A percentile compares a stretch with the other conserved stretches of the same genome.
phyloP scores from a whole-genome alignment of 164 flowering plant species.

The Dillenia turbinata region DNA sequence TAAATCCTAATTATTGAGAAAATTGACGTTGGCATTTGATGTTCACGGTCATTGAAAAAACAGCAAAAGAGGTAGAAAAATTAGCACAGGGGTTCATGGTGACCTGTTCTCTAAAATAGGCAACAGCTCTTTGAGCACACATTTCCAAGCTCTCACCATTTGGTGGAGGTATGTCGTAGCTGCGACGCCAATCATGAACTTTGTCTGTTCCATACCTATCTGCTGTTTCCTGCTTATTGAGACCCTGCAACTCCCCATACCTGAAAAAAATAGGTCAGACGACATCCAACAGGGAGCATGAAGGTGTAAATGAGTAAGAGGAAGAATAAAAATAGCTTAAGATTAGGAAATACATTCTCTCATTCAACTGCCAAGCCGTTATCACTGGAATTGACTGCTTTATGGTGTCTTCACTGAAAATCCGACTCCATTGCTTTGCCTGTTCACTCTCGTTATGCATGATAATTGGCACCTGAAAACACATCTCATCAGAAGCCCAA shows the following conservation, averaged over 20 bases:
- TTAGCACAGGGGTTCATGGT: constrained; percentile 1
- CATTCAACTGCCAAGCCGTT: constrained; percentile 93
- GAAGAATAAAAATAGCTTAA: constrained; percentile 2
- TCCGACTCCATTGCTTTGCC: constrained; percentile 81
- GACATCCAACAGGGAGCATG: not conserved
- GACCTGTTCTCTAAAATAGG: constrained; percentile 84
- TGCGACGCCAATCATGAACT: constrained; percentile 97
- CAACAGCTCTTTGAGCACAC: constrained; percentile 99
- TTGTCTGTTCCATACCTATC: constrained; percentile 88
- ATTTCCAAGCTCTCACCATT: constrained; percentile 99
- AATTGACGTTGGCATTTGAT: no score
- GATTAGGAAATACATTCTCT: constrained; percentile 68
- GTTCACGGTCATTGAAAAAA: not conserved
- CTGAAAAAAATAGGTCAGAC: constrained; percentile 25
- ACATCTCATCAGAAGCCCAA: no score
- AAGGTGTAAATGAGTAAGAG: not conserved
- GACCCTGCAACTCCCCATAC: constrained; percentile 99
- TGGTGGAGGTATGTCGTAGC: constrained; percentile 95
- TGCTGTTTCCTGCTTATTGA: constrained; percentile 97
- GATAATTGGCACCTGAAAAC: constrained; percentile 78
- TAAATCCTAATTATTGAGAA: not conserved
- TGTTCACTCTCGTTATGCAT: constrained; percentile 81
- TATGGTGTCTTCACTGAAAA: constrained; percentile 85
- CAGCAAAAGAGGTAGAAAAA: not conserved
- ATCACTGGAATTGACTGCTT: constrained; percentile 91